Conservation (phyloP, 208 protist species). For the Tetramitus jugosus region DNA sequence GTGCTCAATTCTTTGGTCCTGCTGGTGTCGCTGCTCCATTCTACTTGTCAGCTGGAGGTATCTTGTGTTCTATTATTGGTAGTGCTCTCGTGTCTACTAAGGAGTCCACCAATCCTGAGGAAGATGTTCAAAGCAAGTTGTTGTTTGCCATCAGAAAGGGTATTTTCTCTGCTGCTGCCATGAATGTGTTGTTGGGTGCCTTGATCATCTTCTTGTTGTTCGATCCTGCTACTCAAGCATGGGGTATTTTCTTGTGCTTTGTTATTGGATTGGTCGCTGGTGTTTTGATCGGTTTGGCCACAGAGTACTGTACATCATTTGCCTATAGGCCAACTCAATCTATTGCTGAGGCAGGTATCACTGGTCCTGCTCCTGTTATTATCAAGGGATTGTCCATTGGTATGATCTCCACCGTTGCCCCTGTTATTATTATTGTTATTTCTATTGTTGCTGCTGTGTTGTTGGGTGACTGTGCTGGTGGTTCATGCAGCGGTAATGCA, state of each 20-base stretch:
- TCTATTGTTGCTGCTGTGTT: conserved; percentile 51
- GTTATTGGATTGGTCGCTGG: conserved; percentile 61
- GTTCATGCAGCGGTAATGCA: conserved; percentile 9
- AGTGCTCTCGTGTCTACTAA: background rate
- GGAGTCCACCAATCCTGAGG: background rate
- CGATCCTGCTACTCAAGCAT: conserved; percentile 30
- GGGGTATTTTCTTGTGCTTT: conserved; percentile 59
- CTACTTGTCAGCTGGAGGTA: conserved; percentile 10
- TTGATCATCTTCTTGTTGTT: background rate
- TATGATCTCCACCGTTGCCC: conserved; percentile 75
- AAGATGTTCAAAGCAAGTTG: background rate
- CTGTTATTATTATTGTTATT: conserved; percentile 70
- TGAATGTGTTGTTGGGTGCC: background rate
- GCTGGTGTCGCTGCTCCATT: conserved; percentile 18
- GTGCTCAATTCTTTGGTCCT: conserved; percentile 18
- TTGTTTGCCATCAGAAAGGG: background rate
- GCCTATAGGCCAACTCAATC: conserved; percentile 43
- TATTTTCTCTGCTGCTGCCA: background rate
- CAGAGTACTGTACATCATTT: conserved; percentile 81
- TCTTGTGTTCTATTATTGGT: conserved; percentile 24
- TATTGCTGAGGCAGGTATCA: background rate
- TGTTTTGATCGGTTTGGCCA: conserved; percentile 74
- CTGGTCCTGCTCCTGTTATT: conserved; percentile 73
- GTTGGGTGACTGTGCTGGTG: conserved; percentile 20
- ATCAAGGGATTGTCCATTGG: conserved; percentile 85